Evolutionary conservation across 1,139 yeast species (phyloP).

Genomic region (Yamadazyma sp.): DNA sequence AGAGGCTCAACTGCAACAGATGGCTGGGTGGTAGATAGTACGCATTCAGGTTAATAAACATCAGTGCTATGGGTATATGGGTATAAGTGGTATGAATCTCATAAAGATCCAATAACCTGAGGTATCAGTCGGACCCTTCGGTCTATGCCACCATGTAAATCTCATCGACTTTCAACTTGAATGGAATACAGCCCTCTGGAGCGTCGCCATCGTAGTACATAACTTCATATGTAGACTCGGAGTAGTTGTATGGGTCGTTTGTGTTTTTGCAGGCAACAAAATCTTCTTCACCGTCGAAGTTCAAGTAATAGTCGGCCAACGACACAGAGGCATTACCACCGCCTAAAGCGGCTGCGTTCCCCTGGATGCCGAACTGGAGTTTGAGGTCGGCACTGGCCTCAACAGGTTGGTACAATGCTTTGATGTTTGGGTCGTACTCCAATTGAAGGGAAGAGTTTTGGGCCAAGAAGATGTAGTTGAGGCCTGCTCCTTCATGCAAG

Average conservation of each 20-base stretch:
- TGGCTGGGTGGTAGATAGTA: too few relatives aligned
- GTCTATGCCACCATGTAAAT: slow-evolving; percentile 8
- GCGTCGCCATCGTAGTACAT: slow-evolving; percentile 9
- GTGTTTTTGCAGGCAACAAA: slow-evolving; percentile 44
- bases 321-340: slow-evolving; percentile 12
- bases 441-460: slow-evolving; percentile 12
- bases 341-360: slow-evolving; percentile 15
- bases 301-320: slow-evolving; percentile 19
- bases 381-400: background rate
- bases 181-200: slow-evolving; percentile 21
- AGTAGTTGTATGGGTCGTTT: slow-evolving; percentile 44
- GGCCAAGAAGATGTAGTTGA: slow-evolving; percentile 45
- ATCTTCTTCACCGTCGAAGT: slow-evolving; percentile 29
- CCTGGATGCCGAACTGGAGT: slow-evolving; percentile 8
- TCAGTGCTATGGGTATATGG: too few relatives aligned
- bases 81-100: too few relatives aligned
- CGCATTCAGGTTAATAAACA: too few relatives aligned
- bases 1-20: too few relatives aligned
- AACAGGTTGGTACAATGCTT: slow-evolving; percentile 5
- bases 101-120: too few relatives aligned
- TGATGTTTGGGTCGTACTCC: slow-evolving; percentile 4
- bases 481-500: slow-evolving; percentile 57
- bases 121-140: background rate
- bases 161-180: slow-evolving; percentile 17
- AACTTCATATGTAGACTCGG: slow-evolving; percentile 27